Percentiles rank a stretch among this genome's conserved stretches.
phyloP scores from a whole-genome alignment of 768 basidiomycete species.

The Daedaleopsis nitida region DNA sequence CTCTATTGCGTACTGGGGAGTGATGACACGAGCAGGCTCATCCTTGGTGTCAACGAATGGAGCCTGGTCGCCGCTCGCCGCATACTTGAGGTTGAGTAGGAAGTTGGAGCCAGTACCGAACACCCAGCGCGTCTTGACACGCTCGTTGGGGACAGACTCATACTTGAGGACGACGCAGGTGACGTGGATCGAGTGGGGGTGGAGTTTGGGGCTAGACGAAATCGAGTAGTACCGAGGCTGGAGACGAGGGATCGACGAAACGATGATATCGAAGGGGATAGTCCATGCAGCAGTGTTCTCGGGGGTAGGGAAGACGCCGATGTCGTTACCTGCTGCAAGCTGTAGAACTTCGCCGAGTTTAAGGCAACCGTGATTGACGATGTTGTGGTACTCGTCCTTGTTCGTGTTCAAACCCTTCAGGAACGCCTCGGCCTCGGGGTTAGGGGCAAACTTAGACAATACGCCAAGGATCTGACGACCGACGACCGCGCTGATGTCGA shows the following conservation, averaged over 20 bases:
- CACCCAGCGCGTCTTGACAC: constrained; percentile 64
- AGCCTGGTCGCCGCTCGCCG: constrained; percentile 56
- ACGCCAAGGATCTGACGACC: constrained; percentile 92
- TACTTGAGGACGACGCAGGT: constrained; percentile 97
- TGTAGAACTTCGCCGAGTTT: constrained; percentile 94
- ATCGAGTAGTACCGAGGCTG: constrained; percentile 99
- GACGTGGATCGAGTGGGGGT: constrained; percentile 89
- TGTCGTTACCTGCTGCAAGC: constrained; percentile 81
- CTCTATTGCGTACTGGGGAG: constrained; percentile 82
- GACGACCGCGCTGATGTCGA: constrained; percentile 93
- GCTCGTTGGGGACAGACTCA: constrained; percentile 59
- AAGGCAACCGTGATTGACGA: constrained; percentile 80
- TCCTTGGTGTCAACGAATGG: constrained; percentile 30
- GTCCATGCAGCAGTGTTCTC: constrained; percentile 83
- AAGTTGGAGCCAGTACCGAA: constrained; percentile 96
- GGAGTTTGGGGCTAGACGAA: constrained; percentile 92
- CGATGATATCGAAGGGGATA: constrained; percentile 96
- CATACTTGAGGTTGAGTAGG: constrained; percentile 87
- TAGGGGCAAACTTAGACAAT: constrained; percentile 87
- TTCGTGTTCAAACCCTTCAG: constrained; percentile 78
- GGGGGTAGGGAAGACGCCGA: constrained; percentile 54
- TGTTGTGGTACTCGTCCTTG: constrained; percentile 83
- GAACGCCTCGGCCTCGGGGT: constrained; percentile 69
- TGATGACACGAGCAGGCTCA: constrained; percentile 41
- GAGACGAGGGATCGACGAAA: constrained; percentile 90